Evolutionary conservation across 2,329 filamentous ascomycete genomes (phyloP).

Genomic region (Venturia carpophila): DNA sequence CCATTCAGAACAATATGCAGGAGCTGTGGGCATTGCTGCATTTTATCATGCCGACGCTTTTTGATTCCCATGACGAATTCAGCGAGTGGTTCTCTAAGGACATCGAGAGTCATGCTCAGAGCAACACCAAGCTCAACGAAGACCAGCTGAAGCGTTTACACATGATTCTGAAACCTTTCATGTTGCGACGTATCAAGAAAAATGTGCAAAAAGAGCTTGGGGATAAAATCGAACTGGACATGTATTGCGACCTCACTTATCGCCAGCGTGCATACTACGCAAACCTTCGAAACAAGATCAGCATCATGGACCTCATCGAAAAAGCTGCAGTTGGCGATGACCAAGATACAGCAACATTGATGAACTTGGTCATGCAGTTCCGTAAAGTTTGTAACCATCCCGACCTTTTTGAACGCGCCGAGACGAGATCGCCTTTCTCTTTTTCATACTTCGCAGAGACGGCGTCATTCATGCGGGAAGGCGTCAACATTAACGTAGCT

Average conservation of each 20-base stretch:
- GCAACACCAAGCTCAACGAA: constrained; percentile 98
- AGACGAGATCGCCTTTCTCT: constrained; percentile 79
- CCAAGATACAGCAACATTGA: constrained; percentile 86
- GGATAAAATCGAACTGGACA: constrained; percentile 94
- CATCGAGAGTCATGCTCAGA: constrained; percentile 96
- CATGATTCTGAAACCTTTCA: constrained; percentile 99
- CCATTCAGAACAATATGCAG: constrained; percentile 90
- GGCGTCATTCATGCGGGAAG: constrained; percentile 88
- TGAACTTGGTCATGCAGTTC: constrained; percentile 99
- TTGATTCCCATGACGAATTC: constrained; percentile 88
- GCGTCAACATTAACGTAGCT: constrained; percentile 65
- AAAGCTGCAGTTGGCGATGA: constrained; percentile 93
- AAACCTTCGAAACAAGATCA: constrained; percentile 92
- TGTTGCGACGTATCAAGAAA: constrained; percentile 99
- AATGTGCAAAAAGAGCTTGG: constrained; percentile 98
- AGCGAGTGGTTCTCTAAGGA: constrained; percentile 93
- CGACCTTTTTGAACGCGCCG: constrained; percentile 90
- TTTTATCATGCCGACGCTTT: constrained; percentile 98
- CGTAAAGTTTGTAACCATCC: constrained; percentile 98
- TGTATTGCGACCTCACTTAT: constrained; percentile 96
- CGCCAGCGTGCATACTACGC: constrained; percentile 89
- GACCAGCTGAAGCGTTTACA: constrained; percentile 94
- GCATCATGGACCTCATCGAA: constrained; percentile 96
- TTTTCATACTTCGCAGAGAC: constrained; percentile 88
- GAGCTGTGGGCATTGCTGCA: constrained; percentile 98